Percentiles rank a stretch among this genome's conserved stretches.
Conservation (phyloP, 2,329 filamentous ascomycete genomes). For the Diplodia scrobiculata region DNA sequence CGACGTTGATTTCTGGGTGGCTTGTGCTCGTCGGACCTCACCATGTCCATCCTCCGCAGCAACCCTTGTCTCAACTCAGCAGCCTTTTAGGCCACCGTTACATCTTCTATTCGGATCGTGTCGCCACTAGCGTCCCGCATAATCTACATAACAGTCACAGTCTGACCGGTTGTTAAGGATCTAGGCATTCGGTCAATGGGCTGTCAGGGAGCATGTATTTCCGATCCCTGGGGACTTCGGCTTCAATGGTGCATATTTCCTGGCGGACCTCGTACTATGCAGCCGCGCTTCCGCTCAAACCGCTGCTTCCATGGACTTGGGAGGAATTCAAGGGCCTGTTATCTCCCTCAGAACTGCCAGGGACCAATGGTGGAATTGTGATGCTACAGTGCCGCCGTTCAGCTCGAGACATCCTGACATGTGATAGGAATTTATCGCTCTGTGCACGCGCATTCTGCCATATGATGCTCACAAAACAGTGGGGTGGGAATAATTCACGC, state of each 20-base stretch:
- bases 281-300: not conserved
- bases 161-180: not conserved
- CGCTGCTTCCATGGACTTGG: not conserved
- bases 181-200: not conserved
- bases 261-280: not conserved
- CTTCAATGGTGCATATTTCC: not conserved
- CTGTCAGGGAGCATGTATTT: not conserved
- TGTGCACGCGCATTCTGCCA: not conserved
- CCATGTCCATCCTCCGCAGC: not conserved
- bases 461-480: not conserved
- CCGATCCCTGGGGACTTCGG: no score
- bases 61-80: not conserved
- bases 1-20: not conserved
- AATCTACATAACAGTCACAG: not conserved
- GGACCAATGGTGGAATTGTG: not conserved
- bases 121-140: not conserved
- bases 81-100: not conserved
- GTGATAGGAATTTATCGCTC: not conserved
- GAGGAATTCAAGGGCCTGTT: not conserved
- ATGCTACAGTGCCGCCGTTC: not conserved
- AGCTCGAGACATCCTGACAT: not conserved
- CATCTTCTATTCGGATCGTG: not conserved
- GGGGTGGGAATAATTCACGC: not conserved
- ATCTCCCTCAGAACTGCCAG: not conserved
- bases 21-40: conserved; percentile 11